Conservation (phyloP, 1,284 basidiomycete genomes). For the Fomitopsis palustris region DNA sequence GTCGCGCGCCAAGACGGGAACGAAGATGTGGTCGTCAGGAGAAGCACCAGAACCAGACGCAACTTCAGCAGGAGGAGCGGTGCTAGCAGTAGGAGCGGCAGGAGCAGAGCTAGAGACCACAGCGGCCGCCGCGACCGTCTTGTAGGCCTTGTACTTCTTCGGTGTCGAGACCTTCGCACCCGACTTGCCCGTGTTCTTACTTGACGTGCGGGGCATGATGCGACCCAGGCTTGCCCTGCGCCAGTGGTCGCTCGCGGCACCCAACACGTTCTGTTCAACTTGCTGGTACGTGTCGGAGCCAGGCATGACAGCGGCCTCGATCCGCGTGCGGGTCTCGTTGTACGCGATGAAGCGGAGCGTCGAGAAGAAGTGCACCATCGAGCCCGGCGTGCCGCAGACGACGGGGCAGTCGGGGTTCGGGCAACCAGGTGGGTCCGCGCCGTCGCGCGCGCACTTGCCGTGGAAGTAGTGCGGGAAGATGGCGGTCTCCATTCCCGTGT, state of each 20-base stretch:
- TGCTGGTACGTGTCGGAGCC: conserved; percentile 38
- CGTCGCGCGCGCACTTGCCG: conserved; percentile 65
- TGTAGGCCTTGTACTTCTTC: neutral
- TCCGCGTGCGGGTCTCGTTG: conserved; percentile 36
- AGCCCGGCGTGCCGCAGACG: conserved; percentile 77
- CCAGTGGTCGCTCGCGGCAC: conserved; percentile 17
- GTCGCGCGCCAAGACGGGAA: conserved; percentile 15
- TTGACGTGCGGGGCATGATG: conserved; percentile 7
- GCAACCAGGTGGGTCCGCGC: conserved; percentile 60
- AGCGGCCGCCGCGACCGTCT: neutral
- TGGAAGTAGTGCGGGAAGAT: conserved; percentile 70
- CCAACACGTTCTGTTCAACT: conserved; percentile 37
- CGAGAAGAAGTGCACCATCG: conserved; percentile 63
- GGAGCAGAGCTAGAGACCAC: neutral
- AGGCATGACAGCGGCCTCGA: conserved; percentile 34
- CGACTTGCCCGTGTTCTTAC: conserved; percentile 2
- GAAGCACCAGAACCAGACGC: conserved; percentile 5
- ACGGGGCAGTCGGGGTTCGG: conserved; percentile 75
- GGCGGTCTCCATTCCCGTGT: conserved; percentile 39
- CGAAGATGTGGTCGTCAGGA: conserved; percentile 11
- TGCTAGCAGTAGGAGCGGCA: neutral
- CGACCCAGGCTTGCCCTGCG: conserved; percentile 5
- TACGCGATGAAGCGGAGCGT: conserved; percentile 48
- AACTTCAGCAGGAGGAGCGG: neutral
- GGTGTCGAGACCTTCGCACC: neutral